Evolutionary conservation across 1,284 basidiomycete species (phyloP).

Genomic region (Trametes pubescens): DNA sequence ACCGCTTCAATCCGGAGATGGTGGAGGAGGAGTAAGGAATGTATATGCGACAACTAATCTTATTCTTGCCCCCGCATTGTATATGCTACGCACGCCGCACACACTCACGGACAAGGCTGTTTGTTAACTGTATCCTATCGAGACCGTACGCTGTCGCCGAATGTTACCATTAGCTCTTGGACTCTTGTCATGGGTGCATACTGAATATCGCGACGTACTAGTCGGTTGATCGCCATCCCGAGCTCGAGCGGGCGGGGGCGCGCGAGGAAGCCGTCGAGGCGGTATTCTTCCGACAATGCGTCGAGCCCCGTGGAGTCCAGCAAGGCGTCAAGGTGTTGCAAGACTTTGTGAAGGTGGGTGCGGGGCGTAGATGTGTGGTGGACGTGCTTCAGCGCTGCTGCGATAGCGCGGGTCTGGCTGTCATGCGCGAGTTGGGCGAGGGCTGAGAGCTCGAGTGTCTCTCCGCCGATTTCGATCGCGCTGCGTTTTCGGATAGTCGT

Average conservation of each 20-base stretch:
- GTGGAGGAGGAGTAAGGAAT: conserved; percentile 30
- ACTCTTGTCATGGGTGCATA: neutral
- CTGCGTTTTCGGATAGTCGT: conserved; percentile 24
- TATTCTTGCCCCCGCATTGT: conserved; percentile 8
- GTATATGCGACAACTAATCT: neutral
- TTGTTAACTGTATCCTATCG: conserved; percentile 18
- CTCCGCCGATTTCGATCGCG: conserved; percentile 23
- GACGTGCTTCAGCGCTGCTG: conserved; percentile 21
- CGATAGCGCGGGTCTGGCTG: conserved; percentile 37
- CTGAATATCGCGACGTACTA: conserved; percentile 24
- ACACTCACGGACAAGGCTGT: neutral
- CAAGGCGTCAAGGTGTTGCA: conserved; percentile 3
- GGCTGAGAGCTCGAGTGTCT: conserved; percentile 29
- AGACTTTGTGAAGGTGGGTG: neutral
- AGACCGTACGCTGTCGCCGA: conserved; percentile 17
- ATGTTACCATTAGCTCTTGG: conserved; percentile 9
- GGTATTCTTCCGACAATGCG: conserved; percentile 18
- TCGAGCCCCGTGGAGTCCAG: conserved; percentile 23
- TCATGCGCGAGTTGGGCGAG: conserved; percentile 33
- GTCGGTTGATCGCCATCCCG: conserved; percentile 37
- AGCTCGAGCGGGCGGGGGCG: conserved; percentile 32
- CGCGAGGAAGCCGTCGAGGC: conserved; percentile 35
- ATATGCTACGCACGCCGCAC: conserved; percentile 3
- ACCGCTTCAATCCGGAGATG: conserved; percentile 56
- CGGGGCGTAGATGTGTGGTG: neutral